These are phyloP conservation scores for Sistotremastrum niveocremeum DNA, from an alignment of 768 basidiomycete genomes.

Conservation along the genomic window DNA sequence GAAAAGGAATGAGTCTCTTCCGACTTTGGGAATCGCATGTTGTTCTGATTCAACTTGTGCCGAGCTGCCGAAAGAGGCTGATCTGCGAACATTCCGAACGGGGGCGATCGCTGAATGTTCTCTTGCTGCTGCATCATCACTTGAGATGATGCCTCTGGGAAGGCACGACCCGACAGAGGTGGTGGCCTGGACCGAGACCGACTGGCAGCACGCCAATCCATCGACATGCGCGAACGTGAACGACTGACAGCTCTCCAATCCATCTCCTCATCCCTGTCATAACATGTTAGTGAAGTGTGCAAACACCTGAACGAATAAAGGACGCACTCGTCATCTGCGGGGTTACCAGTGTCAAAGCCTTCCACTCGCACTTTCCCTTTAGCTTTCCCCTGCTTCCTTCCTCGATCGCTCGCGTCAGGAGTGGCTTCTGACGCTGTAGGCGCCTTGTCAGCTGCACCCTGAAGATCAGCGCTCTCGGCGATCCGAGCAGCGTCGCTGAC, in stretches of 20 bases:
- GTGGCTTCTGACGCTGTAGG: slow-evolving; percentile 12
- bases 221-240: slow-evolving; percentile 78
- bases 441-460: slow-evolving; percentile 2
- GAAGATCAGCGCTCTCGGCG: no score
- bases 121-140: slow-evolving; percentile 4
- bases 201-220: slow-evolving; percentile 80
- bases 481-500: no score
- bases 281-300: slow-evolving; percentile 7
- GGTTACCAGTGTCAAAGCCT: slow-evolving; percentile 67
- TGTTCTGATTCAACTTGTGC: no score
- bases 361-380: slow-evolving; percentile 66
- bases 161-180: slow-evolving; percentile 34
- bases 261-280: slow-evolving; percentile 52
- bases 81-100: no score
- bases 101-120: slow-evolving; percentile 6
- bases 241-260: slow-evolving; percentile 90
- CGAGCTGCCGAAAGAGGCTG: no score
- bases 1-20: no score
- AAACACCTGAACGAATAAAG: slow-evolving; percentile 4
- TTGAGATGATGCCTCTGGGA: slow-evolving; percentile 8
- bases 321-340: slow-evolving; percentile 65
- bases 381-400: slow-evolving; percentile 67
- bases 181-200: slow-evolving; percentile 62
- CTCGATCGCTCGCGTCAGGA: slow-evolving; percentile 35
- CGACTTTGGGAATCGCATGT: no score